phyloP scores from a whole-genome alignment of 768 basidiomycete species.

The Boletus patriciae region DNA sequence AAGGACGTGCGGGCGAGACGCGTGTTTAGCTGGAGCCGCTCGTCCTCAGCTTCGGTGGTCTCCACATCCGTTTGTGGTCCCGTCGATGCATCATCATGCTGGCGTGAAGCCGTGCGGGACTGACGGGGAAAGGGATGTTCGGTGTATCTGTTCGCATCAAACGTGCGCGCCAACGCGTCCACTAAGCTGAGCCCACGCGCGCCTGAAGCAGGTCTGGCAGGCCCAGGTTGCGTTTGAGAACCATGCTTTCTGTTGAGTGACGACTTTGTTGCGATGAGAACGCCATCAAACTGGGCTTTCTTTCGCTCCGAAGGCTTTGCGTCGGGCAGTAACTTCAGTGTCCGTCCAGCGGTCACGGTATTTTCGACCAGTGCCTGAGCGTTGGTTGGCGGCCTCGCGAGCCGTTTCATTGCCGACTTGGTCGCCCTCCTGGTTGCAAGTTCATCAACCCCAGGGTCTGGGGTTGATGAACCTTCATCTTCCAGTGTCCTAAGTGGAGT shows the following conservation, averaged over 20 bases:
- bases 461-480: neutral
- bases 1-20: constrained; percentile 11
- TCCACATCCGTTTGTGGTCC: constrained; percentile 21
- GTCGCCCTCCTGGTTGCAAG: neutral
- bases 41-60: constrained; percentile 26
- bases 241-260: neutral
- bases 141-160: constrained; percentile 26
- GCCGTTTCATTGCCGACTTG: neutral
- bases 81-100: constrained; percentile 1
- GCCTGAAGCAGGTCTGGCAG: neutral
- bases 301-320: constrained; percentile 3
- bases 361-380: neutral
- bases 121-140: neutral
- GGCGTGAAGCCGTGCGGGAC: neutral
- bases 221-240: neutral
- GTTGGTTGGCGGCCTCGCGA: neutral
- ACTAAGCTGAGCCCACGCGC: constrained; percentile 14
- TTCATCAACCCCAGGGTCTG: constrained; percentile 15
- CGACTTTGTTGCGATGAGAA: constrained; percentile 20
- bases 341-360: neutral
- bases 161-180: constrained; percentile 26
- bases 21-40: constrained; percentile 7
- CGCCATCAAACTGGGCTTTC: constrained; percentile 25
- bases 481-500: constrained; percentile 9
- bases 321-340: neutral